Base-by-base conservation (phyloP, 2,329 filamentous ascomycete species). In the Claviceps paspali region DNA sequence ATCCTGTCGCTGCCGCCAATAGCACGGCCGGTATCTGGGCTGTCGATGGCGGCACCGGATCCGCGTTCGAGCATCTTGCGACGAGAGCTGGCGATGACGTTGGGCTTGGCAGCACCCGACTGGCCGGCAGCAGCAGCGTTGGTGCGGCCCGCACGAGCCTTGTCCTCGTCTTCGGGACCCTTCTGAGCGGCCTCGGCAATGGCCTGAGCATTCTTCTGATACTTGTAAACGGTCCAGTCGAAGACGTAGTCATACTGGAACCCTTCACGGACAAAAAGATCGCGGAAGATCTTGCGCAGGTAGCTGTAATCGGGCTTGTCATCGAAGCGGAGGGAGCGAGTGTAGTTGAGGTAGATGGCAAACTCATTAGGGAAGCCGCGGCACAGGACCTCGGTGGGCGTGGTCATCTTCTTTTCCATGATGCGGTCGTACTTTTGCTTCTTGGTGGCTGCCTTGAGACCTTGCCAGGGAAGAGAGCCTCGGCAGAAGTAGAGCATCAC, bases 371-470 rank as follows among this genome's bases (percentile, higher is more conserved):
- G 91, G 71, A 98, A 96, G 49, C 91, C 91, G 61, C 88, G 86
- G 79, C 91, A 98, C 35, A 98, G 83, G 34, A 95, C 87, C 65
- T 98, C 88, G 51, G 88, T 96, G 7, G 91, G 87, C 3, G 91
- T 98, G 11, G 91, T 98, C 91, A 96, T 96, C 84, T 98, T 98
- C 80, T 98, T 98, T 74, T 98, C 91, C 88, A 96, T 96, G 67
- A 98, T 98, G 47, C 88, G 79, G 66, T 98, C 91, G 59, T 98
- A 96, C 71, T 98, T 98, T 70, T 96, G 88, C 79, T 95, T 95
- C 79, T 95, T 95, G 49, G 87, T 95, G 51, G 88, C 88, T 67
- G 88, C 88, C 76, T 95, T 95, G 38, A 95, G 73, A 40, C 91
- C 91, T 69, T 98, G 91, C 91, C 91, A 98, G 44, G 91, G 91